These are phyloP conservation scores for Xylariales sp. DNA, from an alignment of 2,329 filamentous ascomycete genomes.

Conservation along the genomic window DNA sequence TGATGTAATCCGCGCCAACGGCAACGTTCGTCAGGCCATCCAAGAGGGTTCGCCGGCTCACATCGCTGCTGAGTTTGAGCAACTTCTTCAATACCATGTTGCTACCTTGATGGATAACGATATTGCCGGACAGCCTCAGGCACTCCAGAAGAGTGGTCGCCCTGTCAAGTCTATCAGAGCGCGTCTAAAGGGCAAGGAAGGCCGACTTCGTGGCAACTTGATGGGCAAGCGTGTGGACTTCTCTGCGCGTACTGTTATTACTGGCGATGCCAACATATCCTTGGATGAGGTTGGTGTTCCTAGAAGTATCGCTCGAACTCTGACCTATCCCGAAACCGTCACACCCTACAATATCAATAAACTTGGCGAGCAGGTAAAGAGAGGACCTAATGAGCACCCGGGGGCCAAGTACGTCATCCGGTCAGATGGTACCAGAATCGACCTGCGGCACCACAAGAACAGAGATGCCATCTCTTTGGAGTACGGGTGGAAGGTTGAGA, in stretches of 20 bases:
- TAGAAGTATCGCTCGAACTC: constrained; percentile 81
- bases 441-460: constrained; percentile 87
- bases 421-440: constrained; percentile 88
- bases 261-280: constrained; percentile 93
- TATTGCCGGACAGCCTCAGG: constrained; percentile 90
- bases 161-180: constrained; percentile 96
- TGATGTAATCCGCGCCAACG: constrained; percentile 96
- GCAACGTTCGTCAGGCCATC: constrained; percentile 86
- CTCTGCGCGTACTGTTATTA: constrained; percentile 98
- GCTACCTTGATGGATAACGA: constrained; percentile 99
- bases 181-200: constrained; percentile 98
- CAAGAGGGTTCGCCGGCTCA: constrained; percentile 89
- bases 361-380: constrained; percentile 81
- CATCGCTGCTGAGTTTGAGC: constrained; percentile 85
- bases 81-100: constrained; percentile 92
- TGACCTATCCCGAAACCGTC: constrained; percentile 96
- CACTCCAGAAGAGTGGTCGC: constrained; percentile 92
- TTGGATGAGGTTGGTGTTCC: constrained; percentile 97
- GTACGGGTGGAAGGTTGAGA: constrained; percentile 98
- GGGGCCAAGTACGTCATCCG: constrained; percentile 96
- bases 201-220: constrained; percentile 93
- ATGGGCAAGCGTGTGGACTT: constrained; percentile 99
- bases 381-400: constrained; percentile 90
- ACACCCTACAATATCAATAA: constrained; percentile 97
- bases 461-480: constrained; percentile 81